phyloP scores from a whole-genome alignment of 768 basidiomycete genomes.

The Termitomyces titanicus region DNA sequence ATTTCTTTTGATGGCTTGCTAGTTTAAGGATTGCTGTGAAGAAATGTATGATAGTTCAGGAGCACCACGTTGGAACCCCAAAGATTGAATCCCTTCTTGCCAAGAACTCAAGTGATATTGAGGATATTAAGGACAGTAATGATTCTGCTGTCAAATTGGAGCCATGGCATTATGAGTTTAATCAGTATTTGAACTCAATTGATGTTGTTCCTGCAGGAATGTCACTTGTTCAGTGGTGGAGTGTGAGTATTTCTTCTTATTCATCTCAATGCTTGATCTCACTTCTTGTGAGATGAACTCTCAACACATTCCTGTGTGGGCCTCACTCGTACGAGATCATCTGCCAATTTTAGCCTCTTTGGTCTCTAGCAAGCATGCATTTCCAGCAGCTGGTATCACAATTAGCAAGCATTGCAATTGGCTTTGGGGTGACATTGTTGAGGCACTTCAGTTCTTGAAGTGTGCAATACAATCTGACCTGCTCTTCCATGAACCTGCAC shows the following conservation, averaged over 20 bases:
- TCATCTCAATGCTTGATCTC: neutral
- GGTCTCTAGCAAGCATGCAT: neutral
- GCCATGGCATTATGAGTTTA: neutral
- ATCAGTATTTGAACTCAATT: neutral
- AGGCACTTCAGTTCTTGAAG: conserved; percentile 15
- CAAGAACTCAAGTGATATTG: neutral
- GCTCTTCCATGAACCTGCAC: conserved; percentile 1
- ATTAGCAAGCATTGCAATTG: conserved; percentile 9
- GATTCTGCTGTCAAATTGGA: neutral
- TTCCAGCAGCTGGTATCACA: neutral
- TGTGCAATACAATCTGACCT: conserved; percentile 3
- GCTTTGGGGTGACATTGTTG: conserved; percentile 12
- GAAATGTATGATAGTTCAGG: neutral
- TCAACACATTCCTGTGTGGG: neutral
- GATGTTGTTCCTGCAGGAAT: neutral
- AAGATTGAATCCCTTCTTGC: neutral
- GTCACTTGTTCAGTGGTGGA: neutral
- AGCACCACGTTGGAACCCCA: neutral
- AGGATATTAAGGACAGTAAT: neutral
- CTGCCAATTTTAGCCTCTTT: neutral
- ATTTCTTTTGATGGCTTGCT: neutral
- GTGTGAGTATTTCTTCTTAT: neutral
- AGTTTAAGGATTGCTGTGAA: neutral
- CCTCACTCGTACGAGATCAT: neutral
- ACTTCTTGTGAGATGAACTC: neutral